These are phyloP conservation scores for Candida tibetensis DNA, from an alignment of 805 yeast genomes.

Conservation along the genomic window DNA sequence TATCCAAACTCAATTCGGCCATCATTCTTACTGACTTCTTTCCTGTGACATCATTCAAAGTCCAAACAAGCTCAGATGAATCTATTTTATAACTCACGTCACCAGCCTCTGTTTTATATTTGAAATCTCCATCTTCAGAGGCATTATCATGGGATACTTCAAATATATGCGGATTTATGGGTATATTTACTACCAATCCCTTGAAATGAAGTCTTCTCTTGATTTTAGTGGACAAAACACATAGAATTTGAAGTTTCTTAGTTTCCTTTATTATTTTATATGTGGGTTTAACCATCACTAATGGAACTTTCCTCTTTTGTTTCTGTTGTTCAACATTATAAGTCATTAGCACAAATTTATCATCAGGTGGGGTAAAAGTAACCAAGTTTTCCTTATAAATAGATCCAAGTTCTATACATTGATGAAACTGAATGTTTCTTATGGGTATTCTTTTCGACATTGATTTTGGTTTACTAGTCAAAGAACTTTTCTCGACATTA, in stretches of 20 bases:
- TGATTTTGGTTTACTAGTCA: neutral
- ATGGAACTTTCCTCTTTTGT: conserved; percentile 37
- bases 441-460: conserved; percentile 25
- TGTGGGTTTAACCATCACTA: conserved; percentile 42
- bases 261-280: conserved; percentile 22
- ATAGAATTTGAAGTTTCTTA: conserved; percentile 32
- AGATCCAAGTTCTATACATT: conserved; percentile 75
- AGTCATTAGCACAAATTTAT: conserved; percentile 36
- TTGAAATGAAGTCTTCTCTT: conserved; percentile 34
- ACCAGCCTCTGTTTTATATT: conserved; percentile 72
- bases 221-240: conserved; percentile 33
- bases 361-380: conserved; percentile 84
- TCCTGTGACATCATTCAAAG: conserved; percentile 64
- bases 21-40: conserved; percentile 51
- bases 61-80: conserved; percentile 69
- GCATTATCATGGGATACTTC: conserved; percentile 12
- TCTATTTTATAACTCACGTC: conserved; percentile 70
- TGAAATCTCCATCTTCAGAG: conserved; percentile 43
- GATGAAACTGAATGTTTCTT: conserved; percentile 40
- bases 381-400: conserved; percentile 67
- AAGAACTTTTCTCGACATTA: neutral
- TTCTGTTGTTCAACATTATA: conserved; percentile 43
- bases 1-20: conserved; percentile 43
- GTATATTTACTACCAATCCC: conserved; percentile 29
- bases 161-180: conserved; percentile 36